Percentiles rank a stretch among this genome's conserved stretches.
These are phyloP conservation scores for Wilcoxina mikolae DNA, from an alignment of 495 filamentous ascomycete genomes.

Conservation along the genomic window DNA sequence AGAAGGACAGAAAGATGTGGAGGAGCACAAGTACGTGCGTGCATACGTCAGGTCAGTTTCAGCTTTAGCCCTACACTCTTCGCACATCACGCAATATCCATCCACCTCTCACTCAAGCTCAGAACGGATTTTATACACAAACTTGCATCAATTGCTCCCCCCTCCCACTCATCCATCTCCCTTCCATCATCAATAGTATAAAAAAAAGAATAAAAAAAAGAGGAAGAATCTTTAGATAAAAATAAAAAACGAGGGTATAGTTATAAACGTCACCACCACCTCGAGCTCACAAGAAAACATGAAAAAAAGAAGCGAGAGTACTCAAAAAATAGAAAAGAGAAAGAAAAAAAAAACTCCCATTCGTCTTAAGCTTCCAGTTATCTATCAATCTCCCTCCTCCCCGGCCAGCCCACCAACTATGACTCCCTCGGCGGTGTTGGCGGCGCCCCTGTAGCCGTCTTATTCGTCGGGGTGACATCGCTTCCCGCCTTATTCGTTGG, in stretches of 20 bases:
- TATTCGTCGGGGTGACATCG: neutral
- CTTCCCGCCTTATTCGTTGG: neutral
- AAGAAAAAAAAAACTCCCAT: neutral
- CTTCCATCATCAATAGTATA: neutral
- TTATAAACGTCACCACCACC: neutral
- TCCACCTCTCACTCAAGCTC: too few relatives aligned
- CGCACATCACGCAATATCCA: too few relatives aligned
- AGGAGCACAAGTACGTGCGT: too few relatives aligned
- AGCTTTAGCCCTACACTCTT: too few relatives aligned
- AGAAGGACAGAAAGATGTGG: too few relatives aligned
- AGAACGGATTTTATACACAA: too few relatives aligned
- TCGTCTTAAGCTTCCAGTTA: neutral
- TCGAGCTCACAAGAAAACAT: neutral
- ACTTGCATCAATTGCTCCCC: too few relatives aligned
- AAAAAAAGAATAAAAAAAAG: neutral
- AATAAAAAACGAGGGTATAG: neutral
- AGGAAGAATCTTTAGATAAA: neutral
- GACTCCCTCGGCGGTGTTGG: conserved; percentile 1
- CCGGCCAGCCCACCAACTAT: neutral
- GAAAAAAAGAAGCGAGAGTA: neutral
- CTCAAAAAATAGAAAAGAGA: neutral
- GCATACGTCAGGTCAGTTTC: too few relatives aligned
- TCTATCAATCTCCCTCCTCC: neutral
- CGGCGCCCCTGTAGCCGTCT: neutral
- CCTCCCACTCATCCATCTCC: neutral